These are phyloP conservation scores for Diaporthe vaccinii DNA, from an alignment of 2,329 filamentous ascomycete species.

Conservation along the genomic window DNA sequence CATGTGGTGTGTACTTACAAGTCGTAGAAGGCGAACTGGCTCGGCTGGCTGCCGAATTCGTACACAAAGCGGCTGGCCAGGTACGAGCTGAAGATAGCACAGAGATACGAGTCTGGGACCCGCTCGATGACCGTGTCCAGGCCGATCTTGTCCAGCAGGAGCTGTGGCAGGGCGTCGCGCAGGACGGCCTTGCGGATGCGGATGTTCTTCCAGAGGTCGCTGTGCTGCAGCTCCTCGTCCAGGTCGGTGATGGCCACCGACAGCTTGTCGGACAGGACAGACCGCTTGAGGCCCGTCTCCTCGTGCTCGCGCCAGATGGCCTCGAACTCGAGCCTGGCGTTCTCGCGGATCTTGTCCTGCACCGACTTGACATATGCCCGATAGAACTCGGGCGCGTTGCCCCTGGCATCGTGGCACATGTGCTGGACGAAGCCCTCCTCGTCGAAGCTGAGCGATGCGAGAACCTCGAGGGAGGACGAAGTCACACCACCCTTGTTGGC, in stretches of 20 bases:
- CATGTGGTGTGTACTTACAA: conserved; percentile 76
- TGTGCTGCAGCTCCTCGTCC: conserved; percentile 95
- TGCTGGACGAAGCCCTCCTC: conserved; percentile 88
- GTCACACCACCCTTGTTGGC: conserved; percentile 99
- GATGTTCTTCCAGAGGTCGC: conserved; percentile 89
- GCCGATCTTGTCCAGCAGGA: conserved; percentile 90
- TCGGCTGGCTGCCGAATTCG: conserved; percentile 90
- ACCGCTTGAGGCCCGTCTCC: conserved; percentile 82
- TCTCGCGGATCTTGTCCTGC: conserved; percentile 90
- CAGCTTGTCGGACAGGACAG: conserved; percentile 91
- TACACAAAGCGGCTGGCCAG: conserved; percentile 97
- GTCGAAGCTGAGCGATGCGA: conserved; percentile 94
- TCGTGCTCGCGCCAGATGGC: conserved; percentile 97
- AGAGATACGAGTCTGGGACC: conserved; percentile 91
- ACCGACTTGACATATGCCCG: conserved; percentile 92
- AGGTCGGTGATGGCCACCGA: conserved; percentile 95
- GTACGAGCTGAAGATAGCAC: conserved; percentile 96
- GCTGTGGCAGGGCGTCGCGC: conserved; percentile 84
- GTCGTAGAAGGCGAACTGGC: conserved; percentile 98
- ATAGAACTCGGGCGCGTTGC: conserved; percentile 90
- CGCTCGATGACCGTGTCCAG: conserved; percentile 88
- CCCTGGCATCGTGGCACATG: conserved; percentile 87
- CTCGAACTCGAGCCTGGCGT: conserved; percentile 94
- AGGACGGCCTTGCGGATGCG: conserved; percentile 83
- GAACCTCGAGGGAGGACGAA: conserved; percentile 94